Evolutionary conservation across 805 yeast genomes (phyloP).

Genomic region (Yamadazyma scolyti): DNA sequence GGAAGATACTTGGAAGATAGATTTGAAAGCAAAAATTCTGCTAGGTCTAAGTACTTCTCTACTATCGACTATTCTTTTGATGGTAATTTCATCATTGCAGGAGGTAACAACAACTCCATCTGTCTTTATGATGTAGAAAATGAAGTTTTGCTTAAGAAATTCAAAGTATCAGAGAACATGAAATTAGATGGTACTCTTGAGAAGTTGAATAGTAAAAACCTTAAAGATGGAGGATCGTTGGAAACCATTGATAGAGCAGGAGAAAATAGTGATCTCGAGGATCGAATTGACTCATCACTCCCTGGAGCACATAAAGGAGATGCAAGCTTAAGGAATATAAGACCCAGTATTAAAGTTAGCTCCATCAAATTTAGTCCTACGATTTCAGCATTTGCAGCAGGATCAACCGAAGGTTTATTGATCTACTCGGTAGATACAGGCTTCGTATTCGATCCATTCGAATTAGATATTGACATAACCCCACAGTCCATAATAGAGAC

Average conservation of each 20-base stretch:
- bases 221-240: slow-evolving; percentile 76
- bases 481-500: slow-evolving; percentile 69
- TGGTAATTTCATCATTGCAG: slow-evolving; percentile 84
- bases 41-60: slow-evolving; percentile 80
- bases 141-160: slow-evolving; percentile 79
- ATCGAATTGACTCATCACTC: slow-evolving; percentile 65
- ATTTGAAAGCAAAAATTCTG: slow-evolving; percentile 74
- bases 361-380: slow-evolving; percentile 85
- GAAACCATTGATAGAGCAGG: slow-evolving; percentile 82
- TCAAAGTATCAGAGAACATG: slow-evolving; percentile 86
- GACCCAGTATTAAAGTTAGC: slow-evolving; percentile 83
- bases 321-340: slow-evolving; percentile 65
- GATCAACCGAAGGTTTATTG: slow-evolving; percentile 90
- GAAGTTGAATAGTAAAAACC: slow-evolving; percentile 69
- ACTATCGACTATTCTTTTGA: slow-evolving; percentile 84
- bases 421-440: slow-evolving; percentile 76
- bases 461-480: slow-evolving; percentile 87
- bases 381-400: slow-evolving; percentile 85
- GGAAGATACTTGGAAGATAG: slow-evolving; percentile 84
- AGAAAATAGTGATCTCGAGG: slow-evolving; percentile 82
- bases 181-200: slow-evolving; percentile 83
- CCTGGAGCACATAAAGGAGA: slow-evolving; percentile 87
- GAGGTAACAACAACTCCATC: slow-evolving; percentile 87
- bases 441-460: slow-evolving; percentile 87
- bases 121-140: slow-evolving; percentile 88